These are phyloP conservation scores for Taphrina wiesneri DNA, from an alignment of 1,139 yeast species.

Conservation along the genomic window DNA sequence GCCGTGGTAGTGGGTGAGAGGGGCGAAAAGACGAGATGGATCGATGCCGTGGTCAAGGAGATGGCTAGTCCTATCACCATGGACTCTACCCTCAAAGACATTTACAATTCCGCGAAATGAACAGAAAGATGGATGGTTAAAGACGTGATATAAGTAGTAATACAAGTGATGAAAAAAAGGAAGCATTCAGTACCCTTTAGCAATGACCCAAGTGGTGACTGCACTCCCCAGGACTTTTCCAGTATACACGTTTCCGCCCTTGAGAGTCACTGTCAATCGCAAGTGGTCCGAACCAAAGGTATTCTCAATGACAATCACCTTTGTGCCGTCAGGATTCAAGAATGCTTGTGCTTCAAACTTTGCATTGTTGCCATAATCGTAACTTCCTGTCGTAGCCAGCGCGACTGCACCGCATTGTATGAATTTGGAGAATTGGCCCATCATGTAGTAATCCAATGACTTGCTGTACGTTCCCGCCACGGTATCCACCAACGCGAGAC, in stretches of 20 bases:
- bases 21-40: conserved; percentile 4
- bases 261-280: background rate
- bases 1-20: conserved; percentile 6
- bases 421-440: conserved; percentile 6
- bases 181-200: background rate
- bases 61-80: conserved; percentile 9
- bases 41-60: conserved; percentile 13
- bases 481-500: background rate
- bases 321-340: conserved; percentile 1
- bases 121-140: background rate
- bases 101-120: background rate
- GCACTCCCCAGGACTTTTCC: conserved; percentile 3
- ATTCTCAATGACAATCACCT: conserved; percentile 1
- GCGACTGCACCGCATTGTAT: conserved; percentile 1
- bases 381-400: background rate
- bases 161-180: background rate
- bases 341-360: background rate
- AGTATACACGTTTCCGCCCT: background rate
- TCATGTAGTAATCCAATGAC: background rate
- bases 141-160: background rate
- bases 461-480: background rate
- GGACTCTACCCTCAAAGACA: conserved; percentile 9
- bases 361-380: background rate
- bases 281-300: conserved; percentile 1
- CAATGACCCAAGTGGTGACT: conserved; percentile 8